phyloP scores from a whole-genome alignment of 192 early-diverging fungal species.

The Diversispora epigaea region DNA sequence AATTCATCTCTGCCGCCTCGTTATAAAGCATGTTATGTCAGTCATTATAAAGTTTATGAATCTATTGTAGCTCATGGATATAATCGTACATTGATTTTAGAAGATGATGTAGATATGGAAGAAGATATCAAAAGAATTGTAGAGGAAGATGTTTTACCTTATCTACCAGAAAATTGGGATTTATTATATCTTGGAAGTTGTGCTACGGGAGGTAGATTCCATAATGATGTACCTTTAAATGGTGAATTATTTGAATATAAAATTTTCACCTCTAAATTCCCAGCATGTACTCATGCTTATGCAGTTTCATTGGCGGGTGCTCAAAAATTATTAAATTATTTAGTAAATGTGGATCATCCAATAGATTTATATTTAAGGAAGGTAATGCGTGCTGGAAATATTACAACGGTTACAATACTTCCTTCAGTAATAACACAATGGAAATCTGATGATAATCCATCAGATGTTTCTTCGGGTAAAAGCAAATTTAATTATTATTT shows the following conservation, averaged over 20 bases:
- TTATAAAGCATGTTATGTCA: slow-evolving; percentile 1
- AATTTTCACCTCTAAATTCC: background rate
- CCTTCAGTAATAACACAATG: background rate
- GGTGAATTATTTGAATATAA: background rate
- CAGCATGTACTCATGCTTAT: slow-evolving; percentile 8
- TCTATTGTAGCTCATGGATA: background rate
- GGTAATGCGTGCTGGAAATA: background rate
- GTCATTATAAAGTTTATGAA: slow-evolving; percentile 8
- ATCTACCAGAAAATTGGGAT: background rate
- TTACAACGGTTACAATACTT: background rate
- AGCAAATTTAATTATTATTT: background rate
- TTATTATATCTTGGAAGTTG: slow-evolving; percentile 7
- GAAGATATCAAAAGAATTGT: background rate
- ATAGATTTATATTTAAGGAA: background rate
- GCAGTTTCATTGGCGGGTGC: background rate
- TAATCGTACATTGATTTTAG: slow-evolving; percentile 1
- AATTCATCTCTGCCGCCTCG: background rate
- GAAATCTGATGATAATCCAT: background rate
- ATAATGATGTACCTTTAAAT: background rate
- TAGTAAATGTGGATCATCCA: background rate
- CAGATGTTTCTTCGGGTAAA: background rate
- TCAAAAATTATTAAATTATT: background rate
- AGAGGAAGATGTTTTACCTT: background rate
- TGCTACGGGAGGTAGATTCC: background rate
- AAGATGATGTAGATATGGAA: slow-evolving; percentile 6